Percentiles rank a stretch among this genome's conserved stretches.
Conservation (phyloP, 768 basidiomycete genomes). For the Leccinum aurantiacum region DNA sequence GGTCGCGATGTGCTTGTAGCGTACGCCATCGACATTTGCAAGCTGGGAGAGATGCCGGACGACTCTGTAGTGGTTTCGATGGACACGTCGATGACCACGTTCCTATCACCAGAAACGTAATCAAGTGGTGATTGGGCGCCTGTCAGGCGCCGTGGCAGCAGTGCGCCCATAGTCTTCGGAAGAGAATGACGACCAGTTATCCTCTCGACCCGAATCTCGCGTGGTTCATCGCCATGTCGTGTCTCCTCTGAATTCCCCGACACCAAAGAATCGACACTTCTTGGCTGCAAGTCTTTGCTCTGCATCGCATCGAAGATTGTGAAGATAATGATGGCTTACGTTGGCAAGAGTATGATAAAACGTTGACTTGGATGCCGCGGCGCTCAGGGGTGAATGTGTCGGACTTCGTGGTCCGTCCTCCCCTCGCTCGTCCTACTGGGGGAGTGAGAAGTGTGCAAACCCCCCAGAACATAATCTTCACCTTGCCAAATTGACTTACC, state of each 20-base stretch:
- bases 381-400: slow-evolving; percentile 36
- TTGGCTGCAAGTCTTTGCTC: slow-evolving; percentile 36
- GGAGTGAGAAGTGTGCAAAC: slow-evolving; percentile 1
- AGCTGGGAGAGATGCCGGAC: slow-evolving; percentile 2
- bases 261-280: slow-evolving; percentile 44
- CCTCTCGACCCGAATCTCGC: slow-evolving; percentile 50
- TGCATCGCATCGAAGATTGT: slow-evolving; percentile 11
- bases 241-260: slow-evolving; percentile 37
- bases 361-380: slow-evolving; percentile 45
- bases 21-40: slow-evolving; percentile 19
- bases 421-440: slow-evolving; percentile 23
- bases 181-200: slow-evolving; percentile 45
- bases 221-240: slow-evolving; percentile 42
- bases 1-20: slow-evolving; percentile 31
- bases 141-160: slow-evolving; percentile 48
- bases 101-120: slow-evolving; percentile 30
- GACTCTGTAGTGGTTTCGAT: slow-evolving; percentile 41
- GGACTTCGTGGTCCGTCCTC: slow-evolving; percentile 22
- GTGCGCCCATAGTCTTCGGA: slow-evolving; percentile 40
- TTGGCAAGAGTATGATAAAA: slow-evolving; percentile 47
- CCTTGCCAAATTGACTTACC: slow-evolving; percentile 62
- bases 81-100: slow-evolving; percentile 47
- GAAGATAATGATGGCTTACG: slow-evolving; percentile 29
- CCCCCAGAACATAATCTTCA: slow-evolving; percentile 25
- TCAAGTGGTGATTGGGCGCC: slow-evolving; percentile 43